These are phyloP conservation scores for Arthrobotrys megalospora DNA, from an alignment of 2,329 filamentous ascomycete species.

Conservation along the genomic window DNA sequence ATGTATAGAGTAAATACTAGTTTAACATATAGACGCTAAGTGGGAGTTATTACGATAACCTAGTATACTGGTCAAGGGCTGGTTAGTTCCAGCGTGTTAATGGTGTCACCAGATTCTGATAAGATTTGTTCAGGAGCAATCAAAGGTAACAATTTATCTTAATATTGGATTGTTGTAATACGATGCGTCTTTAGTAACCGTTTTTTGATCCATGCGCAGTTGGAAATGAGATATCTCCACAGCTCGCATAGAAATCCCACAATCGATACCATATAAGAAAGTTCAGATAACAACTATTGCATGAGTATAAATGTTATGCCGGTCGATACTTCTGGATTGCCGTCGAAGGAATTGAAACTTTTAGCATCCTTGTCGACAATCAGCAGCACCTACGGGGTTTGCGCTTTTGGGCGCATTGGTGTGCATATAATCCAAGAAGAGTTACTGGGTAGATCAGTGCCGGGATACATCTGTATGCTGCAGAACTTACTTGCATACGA, in stretches of 20 bases:
- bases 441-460: constrained; percentile 23
- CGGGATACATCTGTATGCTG: constrained; percentile 32
- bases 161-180: constrained; percentile 19
- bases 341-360: constrained; percentile 18
- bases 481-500: constrained; percentile 58
- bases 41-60: not conserved
- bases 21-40: not conserved
- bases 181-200: not conserved
- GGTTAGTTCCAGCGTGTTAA: constrained; percentile 21
- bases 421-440: constrained; percentile 18
- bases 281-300: constrained; percentile 23
- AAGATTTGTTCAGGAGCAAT: constrained; percentile 39
- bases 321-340: constrained; percentile 9
- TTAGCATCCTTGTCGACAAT: constrained; percentile 46
- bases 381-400: constrained; percentile 26
- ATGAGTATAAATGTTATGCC: constrained; percentile 16
- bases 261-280: constrained; percentile 31
- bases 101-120: constrained; percentile 53
- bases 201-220: not conserved
- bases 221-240: constrained; percentile 34
- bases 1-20: not conserved
- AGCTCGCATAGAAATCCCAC: constrained; percentile 55
- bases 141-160: constrained; percentile 26
- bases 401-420: constrained; percentile 26
- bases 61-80: not conserved